Evolutionary conservation across 352 stramenopile genomes (phyloP).

Genomic region (Globisporangium perplexum): DNA sequence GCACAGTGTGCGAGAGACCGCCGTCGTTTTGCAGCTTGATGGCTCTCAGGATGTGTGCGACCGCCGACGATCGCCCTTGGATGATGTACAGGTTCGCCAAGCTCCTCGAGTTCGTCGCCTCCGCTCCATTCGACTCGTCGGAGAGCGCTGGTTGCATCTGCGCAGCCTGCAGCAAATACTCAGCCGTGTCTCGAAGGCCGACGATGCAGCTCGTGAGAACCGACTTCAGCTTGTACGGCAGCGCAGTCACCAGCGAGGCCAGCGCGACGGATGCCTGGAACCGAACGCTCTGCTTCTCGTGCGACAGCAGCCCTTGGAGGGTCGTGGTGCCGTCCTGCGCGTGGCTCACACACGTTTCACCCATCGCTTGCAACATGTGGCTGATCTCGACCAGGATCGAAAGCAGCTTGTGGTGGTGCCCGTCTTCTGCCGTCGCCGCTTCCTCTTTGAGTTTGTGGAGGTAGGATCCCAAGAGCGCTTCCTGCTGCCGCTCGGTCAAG

Average conservation of each 20-base stretch:
- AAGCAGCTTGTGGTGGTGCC: constrained; percentile 67
- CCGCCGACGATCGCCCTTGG: constrained; percentile 61
- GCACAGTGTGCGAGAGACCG: constrained; percentile 45
- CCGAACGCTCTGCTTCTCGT: constrained; percentile 75
- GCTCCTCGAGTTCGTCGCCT: constrained; percentile 31
- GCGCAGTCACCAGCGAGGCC: constrained; percentile 52
- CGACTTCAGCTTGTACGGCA: constrained; percentile 57
- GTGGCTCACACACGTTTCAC: constrained; percentile 48
- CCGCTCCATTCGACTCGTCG: not conserved
- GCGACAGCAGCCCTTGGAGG: constrained; percentile 37
- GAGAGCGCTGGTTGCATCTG: not conserved
- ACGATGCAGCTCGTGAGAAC: constrained; percentile 37
- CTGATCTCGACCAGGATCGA: constrained; percentile 54
- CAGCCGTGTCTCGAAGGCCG: constrained; percentile 34
- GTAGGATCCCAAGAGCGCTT: constrained; percentile 53
- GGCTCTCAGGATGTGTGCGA: constrained; percentile 58
- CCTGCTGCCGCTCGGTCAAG: constrained; percentile 66
- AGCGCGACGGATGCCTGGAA: constrained; percentile 63
- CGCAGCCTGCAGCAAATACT: constrained; percentile 26
- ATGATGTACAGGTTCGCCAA: constrained; percentile 71
- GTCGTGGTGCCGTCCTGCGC: constrained; percentile 27
- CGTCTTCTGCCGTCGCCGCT: constrained; percentile 16
- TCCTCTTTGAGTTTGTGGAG: constrained; percentile 46
- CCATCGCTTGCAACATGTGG: constrained; percentile 65
- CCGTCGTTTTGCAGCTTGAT: constrained; percentile 33